Conservation (phyloP, 164 flowering plant genomes). For the Paratinospora sagittata region DNA sequence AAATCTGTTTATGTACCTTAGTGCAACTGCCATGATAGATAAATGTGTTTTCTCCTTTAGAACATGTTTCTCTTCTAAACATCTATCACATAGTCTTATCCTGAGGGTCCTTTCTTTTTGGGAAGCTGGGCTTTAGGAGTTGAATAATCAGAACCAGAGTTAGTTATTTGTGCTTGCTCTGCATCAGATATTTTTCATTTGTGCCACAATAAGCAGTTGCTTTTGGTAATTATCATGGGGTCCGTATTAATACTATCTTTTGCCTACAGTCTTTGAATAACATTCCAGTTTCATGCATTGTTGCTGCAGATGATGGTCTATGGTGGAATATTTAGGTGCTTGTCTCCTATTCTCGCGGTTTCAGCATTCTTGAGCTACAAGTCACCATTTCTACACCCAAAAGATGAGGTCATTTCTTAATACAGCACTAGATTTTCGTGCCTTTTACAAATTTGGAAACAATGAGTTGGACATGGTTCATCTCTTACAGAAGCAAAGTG, state of each 20-base stretch:
- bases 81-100: no score
- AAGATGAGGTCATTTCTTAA: constrained; percentile 62
- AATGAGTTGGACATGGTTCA: not conserved
- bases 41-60: no score
- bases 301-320: constrained; percentile 81
- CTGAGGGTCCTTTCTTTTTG: no score
- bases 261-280: not conserved
- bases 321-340: constrained; percentile 88
- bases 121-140: no score
- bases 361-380: constrained; percentile 88
- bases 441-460: not conserved
- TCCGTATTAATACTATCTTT: not conserved
- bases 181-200: not conserved
- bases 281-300: constrained; percentile 3
- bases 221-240: not conserved
- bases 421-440: not conserved
- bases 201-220: not conserved
- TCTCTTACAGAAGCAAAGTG: constrained; percentile 54
- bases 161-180: no score
- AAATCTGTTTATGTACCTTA: no score
- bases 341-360: constrained; percentile 85
- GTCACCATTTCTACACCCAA: constrained; percentile 77
- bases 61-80: no score
- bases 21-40: no score
- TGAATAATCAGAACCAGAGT: no score